Evolutionary conservation across 2,329 filamentous ascomycete species (phyloP).

Genomic region (Cladosporium sp.): DNA sequence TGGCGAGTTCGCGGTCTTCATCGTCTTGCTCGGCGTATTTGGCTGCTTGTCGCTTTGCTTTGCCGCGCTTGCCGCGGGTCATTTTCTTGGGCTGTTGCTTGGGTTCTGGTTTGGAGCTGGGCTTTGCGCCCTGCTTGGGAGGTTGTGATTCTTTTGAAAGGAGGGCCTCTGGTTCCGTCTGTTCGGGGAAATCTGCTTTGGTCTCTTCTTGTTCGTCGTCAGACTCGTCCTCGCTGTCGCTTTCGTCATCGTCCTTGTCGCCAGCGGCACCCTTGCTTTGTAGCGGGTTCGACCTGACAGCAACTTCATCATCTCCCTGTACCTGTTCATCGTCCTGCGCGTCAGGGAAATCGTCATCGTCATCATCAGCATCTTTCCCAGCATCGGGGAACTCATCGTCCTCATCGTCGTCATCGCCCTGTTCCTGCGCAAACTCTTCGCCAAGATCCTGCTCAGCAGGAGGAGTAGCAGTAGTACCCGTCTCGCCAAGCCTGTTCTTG

Average conservation of each 20-base stretch:
- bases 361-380: conserved; percentile 30
- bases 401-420: conserved; percentile 43
- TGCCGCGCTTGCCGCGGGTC: conserved; percentile 72
- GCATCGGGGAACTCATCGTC: conserved; percentile 45
- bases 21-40: conserved; percentile 96
- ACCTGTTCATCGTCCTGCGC: conserved; percentile 30
- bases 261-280: conserved; percentile 25
- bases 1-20: conserved; percentile 81
- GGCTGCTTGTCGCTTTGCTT: conserved; percentile 80
- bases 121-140: conserved; percentile 3
- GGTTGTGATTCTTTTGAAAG: conserved; percentile 8
- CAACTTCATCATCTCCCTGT: conserved; percentile 25
- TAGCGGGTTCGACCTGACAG: conserved; percentile 15
- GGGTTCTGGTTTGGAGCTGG: conserved; percentile 30
- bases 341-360: conserved; percentile 23
- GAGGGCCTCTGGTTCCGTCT: conserved; percentile 22
- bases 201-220: conserved; percentile 29
- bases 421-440: conserved; percentile 30
- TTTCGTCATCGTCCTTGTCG: conserved; percentile 31
- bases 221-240: conserved; percentile 28
- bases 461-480: conserved; percentile 14
- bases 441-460: conserved; percentile 32
- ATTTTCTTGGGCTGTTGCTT: conserved; percentile 30
- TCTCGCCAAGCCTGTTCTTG: conserved; percentile 65
- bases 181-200: conserved; percentile 25